Evolutionary conservation across 2,329 filamentous ascomycete genomes (phyloP).

Genomic region (Aspergillus sp.): DNA sequence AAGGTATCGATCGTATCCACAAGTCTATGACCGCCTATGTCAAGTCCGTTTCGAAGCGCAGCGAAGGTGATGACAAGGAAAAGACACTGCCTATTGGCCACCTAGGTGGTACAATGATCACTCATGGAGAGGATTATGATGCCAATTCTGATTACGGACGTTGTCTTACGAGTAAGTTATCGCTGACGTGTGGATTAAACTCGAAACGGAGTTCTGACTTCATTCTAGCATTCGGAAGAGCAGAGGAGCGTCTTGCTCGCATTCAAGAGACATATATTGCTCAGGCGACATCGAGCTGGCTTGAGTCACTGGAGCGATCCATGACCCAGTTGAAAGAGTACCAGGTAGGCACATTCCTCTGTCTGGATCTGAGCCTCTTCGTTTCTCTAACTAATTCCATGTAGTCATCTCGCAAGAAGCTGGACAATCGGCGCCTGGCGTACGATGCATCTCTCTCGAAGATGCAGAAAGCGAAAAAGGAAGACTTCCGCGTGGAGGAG

Average conservation of each 20-base stretch:
- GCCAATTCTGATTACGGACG: slow-evolving; percentile 86
- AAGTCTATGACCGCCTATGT: slow-evolving; percentile 81
- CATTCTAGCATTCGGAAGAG: slow-evolving; percentile 69
- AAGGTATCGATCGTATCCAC: slow-evolving; percentile 88
- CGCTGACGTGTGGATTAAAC: neutral
- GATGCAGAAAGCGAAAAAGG: slow-evolving; percentile 89
- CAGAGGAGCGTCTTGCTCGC: slow-evolving; percentile 82
- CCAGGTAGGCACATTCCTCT: slow-evolving; percentile 60
- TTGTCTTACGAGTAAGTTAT: slow-evolving; percentile 67
- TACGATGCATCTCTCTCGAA: slow-evolving; percentile 89
- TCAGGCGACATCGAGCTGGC: slow-evolving; percentile 77
- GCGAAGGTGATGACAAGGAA: slow-evolving; percentile 83
- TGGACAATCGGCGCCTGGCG: slow-evolving; percentile 82
- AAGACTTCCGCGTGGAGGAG: slow-evolving; percentile 91
- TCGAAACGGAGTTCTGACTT: neutral
- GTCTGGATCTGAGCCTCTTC: neutral
- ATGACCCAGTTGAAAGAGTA: slow-evolving; percentile 97
- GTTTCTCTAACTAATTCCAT: slow-evolving; percentile 15
- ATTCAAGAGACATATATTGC: slow-evolving; percentile 81
- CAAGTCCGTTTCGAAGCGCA: slow-evolving; percentile 82
- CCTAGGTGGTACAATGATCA: slow-evolving; percentile 80
- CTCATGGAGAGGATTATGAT: slow-evolving; percentile 90
- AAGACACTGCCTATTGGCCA: slow-evolving; percentile 78
- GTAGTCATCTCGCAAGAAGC: slow-evolving; percentile 82
- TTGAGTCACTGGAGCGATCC: slow-evolving; percentile 87